A percentile compares a stretch with the other conserved stretches of the same genome.
Conservation (phyloP, 2,329 filamentous ascomycete species). For the Epichloe uncinata region DNA sequence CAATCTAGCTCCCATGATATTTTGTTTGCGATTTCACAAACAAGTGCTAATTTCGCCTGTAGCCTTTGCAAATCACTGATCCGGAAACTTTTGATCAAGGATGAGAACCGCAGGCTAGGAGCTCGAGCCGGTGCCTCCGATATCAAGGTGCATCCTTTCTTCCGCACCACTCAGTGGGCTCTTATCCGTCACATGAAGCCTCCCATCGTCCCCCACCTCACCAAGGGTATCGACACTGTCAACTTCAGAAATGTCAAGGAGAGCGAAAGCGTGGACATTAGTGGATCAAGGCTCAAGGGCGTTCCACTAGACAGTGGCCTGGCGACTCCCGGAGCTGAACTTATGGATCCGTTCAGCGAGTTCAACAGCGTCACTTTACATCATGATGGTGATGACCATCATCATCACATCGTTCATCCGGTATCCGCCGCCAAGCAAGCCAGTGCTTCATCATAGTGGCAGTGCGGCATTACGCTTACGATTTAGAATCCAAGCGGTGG, state of each 20-base stretch:
- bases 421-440: neutral
- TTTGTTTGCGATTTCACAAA: neutral
- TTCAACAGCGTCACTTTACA: constrained; percentile 98
- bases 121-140: constrained; percentile 92
- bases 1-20: neutral
- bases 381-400: constrained; percentile 76
- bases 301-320: constrained; percentile 79
- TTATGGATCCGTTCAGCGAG: constrained; percentile 87
- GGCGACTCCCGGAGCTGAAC: constrained; percentile 70
- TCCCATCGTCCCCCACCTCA: constrained; percentile 91
- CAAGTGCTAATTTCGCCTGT: neutral
- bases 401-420: constrained; percentile 16
- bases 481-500: neutral
- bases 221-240: constrained; percentile 79
- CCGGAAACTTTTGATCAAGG: constrained; percentile 93
- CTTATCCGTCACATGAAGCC: constrained; percentile 96
- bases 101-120: constrained; percentile 84
- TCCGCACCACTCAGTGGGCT: constrained; percentile 91
- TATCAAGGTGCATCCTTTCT: constrained; percentile 93
- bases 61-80: constrained; percentile 95
- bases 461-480: neutral
- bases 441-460: constrained; percentile 5
- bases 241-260: constrained; percentile 99
- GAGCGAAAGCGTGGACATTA: constrained; percentile 84
- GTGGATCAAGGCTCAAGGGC: constrained; percentile 53